Percentiles rank a stretch among this genome's conserved stretches.
Evolutionary conservation across 1,139 yeast genomes (phyloP).

Genomic region (Sugiyamaella pinicola): DNA sequence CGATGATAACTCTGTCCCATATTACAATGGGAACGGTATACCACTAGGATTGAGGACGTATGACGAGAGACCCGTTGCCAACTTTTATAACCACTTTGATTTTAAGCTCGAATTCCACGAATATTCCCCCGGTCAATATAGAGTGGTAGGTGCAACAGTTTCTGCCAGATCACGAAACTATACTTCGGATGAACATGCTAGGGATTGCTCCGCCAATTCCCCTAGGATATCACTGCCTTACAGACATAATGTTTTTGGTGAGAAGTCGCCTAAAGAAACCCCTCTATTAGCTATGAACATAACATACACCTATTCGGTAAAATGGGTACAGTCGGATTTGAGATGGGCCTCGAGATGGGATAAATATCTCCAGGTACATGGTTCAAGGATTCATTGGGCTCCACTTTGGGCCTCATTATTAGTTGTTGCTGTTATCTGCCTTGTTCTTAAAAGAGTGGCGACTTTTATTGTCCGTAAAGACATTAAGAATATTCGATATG

Average conservation of each 20-base stretch:
- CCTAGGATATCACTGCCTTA: neutral
- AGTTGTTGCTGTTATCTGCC: constrained; percentile 73
- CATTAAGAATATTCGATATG: constrained; percentile 82
- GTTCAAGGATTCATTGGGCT: constrained; percentile 94
- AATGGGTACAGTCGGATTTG: constrained; percentile 70
- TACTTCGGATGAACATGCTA: constrained; percentile 41
- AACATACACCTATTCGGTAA: constrained; percentile 62
- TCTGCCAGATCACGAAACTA: constrained; percentile 66
- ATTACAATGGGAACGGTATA: constrained; percentile 77
- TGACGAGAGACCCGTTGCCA: constrained; percentile 50
- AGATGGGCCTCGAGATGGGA: constrained; percentile 99
- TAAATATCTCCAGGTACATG: constrained; percentile 84
- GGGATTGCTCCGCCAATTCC: constrained; percentile 27
- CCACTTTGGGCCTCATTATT: constrained; percentile 82
- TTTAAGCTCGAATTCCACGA: constrained; percentile 79
- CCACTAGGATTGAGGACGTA: constrained; percentile 55
- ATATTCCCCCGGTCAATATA: constrained; percentile 62
- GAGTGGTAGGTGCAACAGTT: constrained; percentile 90
- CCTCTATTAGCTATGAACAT: constrained; percentile 42
- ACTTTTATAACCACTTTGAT: constrained; percentile 75
- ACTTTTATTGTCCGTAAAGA: constrained; percentile 80
- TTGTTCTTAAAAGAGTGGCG: constrained; percentile 77
- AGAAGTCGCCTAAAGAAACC: neutral
- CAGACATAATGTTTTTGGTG: neutral
- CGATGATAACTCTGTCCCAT: neutral